Conservation (phyloP, 2,329 filamentous ascomycete genomes). For the Fusarium buxicola region DNA sequence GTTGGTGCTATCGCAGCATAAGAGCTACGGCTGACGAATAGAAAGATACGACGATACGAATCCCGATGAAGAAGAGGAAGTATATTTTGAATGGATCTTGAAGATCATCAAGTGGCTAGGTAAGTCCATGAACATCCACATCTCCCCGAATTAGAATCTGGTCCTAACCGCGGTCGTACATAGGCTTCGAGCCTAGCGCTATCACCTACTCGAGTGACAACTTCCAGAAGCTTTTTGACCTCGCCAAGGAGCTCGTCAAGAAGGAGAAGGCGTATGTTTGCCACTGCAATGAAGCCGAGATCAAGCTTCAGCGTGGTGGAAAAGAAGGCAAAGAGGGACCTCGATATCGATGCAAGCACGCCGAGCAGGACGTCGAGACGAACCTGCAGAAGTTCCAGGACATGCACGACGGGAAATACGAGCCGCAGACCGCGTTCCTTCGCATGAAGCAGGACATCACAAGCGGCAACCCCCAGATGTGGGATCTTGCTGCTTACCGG, state of each 20-base stretch:
- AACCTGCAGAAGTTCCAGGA: slow-evolving; percentile 86
- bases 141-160: background rate
- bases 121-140: slow-evolving; percentile 16
- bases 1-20: background rate
- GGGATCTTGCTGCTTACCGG: slow-evolving; percentile 93
- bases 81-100: slow-evolving; percentile 88
- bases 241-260: slow-evolving; percentile 85
- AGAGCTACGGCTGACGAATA: slow-evolving; percentile 19
- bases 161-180: slow-evolving; percentile 12
- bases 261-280: slow-evolving; percentile 84
- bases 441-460: slow-evolving; percentile 93
- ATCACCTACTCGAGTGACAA: slow-evolving; percentile 93
- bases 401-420: slow-evolving; percentile 93
- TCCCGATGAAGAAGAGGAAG: slow-evolving; percentile 90
- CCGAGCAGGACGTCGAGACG: slow-evolving; percentile 77
- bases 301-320: slow-evolving; percentile 88
- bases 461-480: slow-evolving; percentile 92
- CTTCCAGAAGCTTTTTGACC: slow-evolving; percentile 87
- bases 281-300: slow-evolving; percentile 83
- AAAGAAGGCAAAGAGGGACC: slow-evolving; percentile 72
- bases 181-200: slow-evolving; percentile 76
- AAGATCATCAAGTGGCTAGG: slow-evolving; percentile 84
- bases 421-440: slow-evolving; percentile 83
- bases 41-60: slow-evolving; percentile 92
- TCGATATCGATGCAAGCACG: slow-evolving; percentile 84